A percentile compares a stretch with the other conserved stretches of the same genome.
Evolutionary conservation across 768 basidiomycete genomes (phyloP).

Genomic region (Boletellus emodensis): DNA sequence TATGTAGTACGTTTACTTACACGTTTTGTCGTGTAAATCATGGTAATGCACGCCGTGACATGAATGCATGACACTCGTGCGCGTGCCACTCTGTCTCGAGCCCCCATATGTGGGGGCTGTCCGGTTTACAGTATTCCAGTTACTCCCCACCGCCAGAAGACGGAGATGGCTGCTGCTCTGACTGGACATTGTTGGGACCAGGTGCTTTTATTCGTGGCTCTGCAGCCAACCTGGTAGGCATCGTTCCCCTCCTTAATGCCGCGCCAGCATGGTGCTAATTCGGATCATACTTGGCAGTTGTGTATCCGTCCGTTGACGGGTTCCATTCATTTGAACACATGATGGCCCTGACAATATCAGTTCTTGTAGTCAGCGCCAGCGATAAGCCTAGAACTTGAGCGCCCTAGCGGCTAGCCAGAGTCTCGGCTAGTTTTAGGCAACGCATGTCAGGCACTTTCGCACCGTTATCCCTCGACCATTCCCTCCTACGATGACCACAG

Average conservation of each 20-base stretch:
- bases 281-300: not conserved
- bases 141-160: too few relatives aligned
- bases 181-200: too few relatives aligned
- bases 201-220: too few relatives aligned
- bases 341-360: not conserved
- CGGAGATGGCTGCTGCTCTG: too few relatives aligned
- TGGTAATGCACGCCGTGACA: not conserved
- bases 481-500: constrained; percentile 12
- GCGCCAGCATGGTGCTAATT: not conserved
- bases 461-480: not conserved
- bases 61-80: not conserved
- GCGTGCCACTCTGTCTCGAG: too few relatives aligned
- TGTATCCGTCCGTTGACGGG: constrained; percentile 7
- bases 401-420: not conserved
- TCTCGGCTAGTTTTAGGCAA: constrained; percentile 3
- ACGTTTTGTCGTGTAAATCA: not conserved
- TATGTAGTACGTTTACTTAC: not conserved
- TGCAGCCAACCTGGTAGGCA: too few relatives aligned
- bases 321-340: not conserved
- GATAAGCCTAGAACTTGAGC: not conserved
- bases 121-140: too few relatives aligned
- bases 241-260: not conserved
- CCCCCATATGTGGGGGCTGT: too few relatives aligned
- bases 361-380: not conserved
- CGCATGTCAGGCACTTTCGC: constrained; percentile 3